Evolutionary conservation across 805 yeast genomes (phyloP).

Genomic region (Cyberlindnera maritima): DNA sequence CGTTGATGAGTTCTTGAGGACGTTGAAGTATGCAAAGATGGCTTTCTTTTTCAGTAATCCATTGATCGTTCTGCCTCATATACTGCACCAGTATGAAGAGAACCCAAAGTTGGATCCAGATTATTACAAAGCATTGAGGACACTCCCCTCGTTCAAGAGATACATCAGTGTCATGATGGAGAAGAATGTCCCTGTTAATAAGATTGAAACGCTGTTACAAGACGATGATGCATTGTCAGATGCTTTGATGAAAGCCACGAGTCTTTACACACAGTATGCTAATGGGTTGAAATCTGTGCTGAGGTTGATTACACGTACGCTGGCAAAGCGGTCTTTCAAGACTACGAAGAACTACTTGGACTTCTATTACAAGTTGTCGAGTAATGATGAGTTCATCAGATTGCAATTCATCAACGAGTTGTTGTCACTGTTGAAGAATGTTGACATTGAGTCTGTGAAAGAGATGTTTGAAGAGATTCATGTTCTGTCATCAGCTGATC

Average conservation of each 20-base stretch:
- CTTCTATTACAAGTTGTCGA: slow-evolving; percentile 23
- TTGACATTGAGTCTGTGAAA: slow-evolving; percentile 9
- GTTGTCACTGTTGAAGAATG: slow-evolving; percentile 14
- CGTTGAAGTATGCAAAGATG: slow-evolving; percentile 26
- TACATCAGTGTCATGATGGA: slow-evolving; percentile 18
- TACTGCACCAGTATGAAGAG: slow-evolving; percentile 2
- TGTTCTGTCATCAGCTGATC: slow-evolving; percentile 7
- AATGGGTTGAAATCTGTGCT: slow-evolving; percentile 20
- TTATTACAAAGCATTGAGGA: slow-evolving; percentile 29
- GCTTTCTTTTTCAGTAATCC: slow-evolving; percentile 25
- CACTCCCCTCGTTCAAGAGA: slow-evolving; percentile 34
- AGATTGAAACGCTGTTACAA: slow-evolving; percentile 16
- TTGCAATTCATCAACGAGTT: slow-evolving; percentile 26
- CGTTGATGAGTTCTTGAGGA: slow-evolving; percentile 25
- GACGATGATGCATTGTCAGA: slow-evolving; percentile 21
- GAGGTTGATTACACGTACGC: slow-evolving; percentile 18
- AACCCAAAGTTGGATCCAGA: slow-evolving; percentile 3
- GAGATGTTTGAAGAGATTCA: slow-evolving; percentile 13
- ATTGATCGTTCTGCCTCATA: slow-evolving; percentile 14
- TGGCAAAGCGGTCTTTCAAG: slow-evolving; percentile 17
- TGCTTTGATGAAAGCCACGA: slow-evolving; percentile 18
- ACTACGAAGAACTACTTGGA: slow-evolving; percentile 18
- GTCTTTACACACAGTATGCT: slow-evolving; percentile 17
- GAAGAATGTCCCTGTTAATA: slow-evolving; percentile 1
- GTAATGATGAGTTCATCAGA: slow-evolving; percentile 23